These are phyloP conservation scores for Aspergillus floridensis DNA, from an alignment of 2,329 filamentous ascomycete genomes.

Conservation along the genomic window DNA sequence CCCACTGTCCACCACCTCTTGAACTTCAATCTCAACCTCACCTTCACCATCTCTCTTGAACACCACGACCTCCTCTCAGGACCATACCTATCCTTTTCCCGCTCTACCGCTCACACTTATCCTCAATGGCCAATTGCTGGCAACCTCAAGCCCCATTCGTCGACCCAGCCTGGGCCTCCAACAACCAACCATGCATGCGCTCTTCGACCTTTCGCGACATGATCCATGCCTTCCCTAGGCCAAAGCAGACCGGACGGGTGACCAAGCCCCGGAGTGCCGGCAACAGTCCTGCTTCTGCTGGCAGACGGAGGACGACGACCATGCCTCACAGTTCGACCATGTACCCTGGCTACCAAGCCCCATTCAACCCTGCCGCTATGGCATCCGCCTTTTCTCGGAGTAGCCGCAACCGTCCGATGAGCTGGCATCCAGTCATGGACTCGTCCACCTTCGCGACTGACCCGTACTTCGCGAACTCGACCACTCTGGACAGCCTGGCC, in stretches of 20 bases:
- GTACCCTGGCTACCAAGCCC: conserved; percentile 41
- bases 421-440: conserved; percentile 67
- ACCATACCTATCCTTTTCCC: conserved; percentile 6
- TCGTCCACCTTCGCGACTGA: conserved; percentile 28
- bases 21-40: neutral
- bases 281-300: conserved; percentile 61
- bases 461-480: conserved; percentile 19
- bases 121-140: conserved; percentile 33
- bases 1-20: neutral
- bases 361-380: conserved; percentile 47
- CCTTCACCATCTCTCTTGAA: conserved; percentile 6
- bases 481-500: conserved; percentile 20
- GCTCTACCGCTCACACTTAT: neutral
- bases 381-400: conserved; percentile 33
- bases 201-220: conserved; percentile 38
- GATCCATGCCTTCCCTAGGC: conserved; percentile 46
- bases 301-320: conserved; percentile 55
- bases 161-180: conserved; percentile 29
- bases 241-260: conserved; percentile 54
- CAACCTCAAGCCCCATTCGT: conserved; percentile 26
- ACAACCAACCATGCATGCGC: conserved; percentile 22
- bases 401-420: conserved; percentile 60
- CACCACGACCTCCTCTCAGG: neutral
- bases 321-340: conserved; percentile 44
- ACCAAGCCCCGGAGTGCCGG: conserved; percentile 65